These are phyloP conservation scores for Martiniozyma abietophila DNA, from an alignment of 805 yeast species.

Conservation along the genomic window DNA sequence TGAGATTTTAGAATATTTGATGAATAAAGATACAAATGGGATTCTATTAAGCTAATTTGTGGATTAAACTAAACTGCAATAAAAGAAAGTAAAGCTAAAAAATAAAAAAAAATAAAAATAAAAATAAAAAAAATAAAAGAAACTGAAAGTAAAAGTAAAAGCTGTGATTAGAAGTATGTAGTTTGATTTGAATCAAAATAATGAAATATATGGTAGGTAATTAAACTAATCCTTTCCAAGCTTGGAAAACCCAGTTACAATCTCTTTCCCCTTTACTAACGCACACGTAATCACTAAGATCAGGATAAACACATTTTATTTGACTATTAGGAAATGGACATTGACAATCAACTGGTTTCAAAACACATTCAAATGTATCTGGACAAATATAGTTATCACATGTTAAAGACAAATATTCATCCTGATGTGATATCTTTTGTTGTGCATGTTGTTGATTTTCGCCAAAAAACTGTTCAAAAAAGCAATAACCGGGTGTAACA, in stretches of 20 bases:
- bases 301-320: conserved; percentile 69
- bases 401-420: conserved; percentile 9
- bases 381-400: conserved; percentile 74
- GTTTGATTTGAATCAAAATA: too few relatives aligned
- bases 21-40: too few relatives aligned
- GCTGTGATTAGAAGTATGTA: too few relatives aligned
- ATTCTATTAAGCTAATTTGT: too few relatives aligned
- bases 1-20: too few relatives aligned
- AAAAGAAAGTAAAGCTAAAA: too few relatives aligned
- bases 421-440: conserved; percentile 28
- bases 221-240: conserved; percentile 49
- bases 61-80: too few relatives aligned
- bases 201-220: background rate
- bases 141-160: too few relatives aligned
- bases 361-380: conserved; percentile 74
- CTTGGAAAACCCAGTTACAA: conserved; percentile 78
- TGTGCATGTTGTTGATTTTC: conserved; percentile 19
- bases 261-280: conserved; percentile 73
- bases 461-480: conserved; percentile 19
- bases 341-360: conserved; percentile 64
- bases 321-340: conserved; percentile 87
- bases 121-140: too few relatives aligned
- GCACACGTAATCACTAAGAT: conserved; percentile 52
- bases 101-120: too few relatives aligned
- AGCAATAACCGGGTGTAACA: too few relatives aligned